Conservation (phyloP, 2,329 filamentous ascomycete genomes). For the Cryoendolithus antarcticus region DNA sequence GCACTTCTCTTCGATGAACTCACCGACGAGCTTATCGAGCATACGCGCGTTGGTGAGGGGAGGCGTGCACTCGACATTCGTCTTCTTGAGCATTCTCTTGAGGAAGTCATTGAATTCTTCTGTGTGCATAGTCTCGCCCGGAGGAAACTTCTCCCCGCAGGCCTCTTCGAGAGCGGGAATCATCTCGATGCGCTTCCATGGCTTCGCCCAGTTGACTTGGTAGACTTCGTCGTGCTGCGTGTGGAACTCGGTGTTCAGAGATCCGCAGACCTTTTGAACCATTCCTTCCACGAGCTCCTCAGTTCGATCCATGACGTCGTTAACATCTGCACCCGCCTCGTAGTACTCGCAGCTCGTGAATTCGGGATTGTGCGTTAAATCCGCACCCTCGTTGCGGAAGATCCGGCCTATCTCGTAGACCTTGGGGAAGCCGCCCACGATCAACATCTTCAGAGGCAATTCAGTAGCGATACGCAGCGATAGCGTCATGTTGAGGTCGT, state of each 20-base stretch:
- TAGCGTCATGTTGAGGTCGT: slow-evolving; percentile 87
- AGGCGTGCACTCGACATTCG: slow-evolving; percentile 76
- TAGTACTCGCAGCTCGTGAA: slow-evolving; percentile 99
- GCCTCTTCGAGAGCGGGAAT: slow-evolving; percentile 84
- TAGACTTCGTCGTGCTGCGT: slow-evolving; percentile 77
- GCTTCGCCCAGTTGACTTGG: slow-evolving; percentile 89
- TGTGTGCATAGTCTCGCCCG: slow-evolving; percentile 80
- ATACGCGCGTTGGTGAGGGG: slow-evolving; percentile 90
- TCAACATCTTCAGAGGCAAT: slow-evolving; percentile 89
- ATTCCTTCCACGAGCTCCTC: slow-evolving; percentile 86
- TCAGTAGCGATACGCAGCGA: slow-evolving; percentile 93
- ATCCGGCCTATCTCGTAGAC: slow-evolving; percentile 94
- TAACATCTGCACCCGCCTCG: slow-evolving; percentile 71
- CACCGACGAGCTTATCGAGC: slow-evolving; percentile 81
- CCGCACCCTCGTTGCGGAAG: slow-evolving; percentile 87
- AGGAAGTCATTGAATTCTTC: slow-evolving; percentile 82
- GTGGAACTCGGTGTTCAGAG: slow-evolving; percentile 49
- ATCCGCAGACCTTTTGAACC: slow-evolving; percentile 76
- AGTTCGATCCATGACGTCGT: slow-evolving; percentile 81
- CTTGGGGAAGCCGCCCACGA: slow-evolving; percentile 85
- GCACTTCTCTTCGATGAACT: slow-evolving; percentile 90
- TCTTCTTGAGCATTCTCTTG: slow-evolving; percentile 71
- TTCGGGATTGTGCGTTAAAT: slow-evolving; percentile 93
- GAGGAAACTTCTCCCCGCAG: slow-evolving; percentile 85
- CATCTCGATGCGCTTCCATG: slow-evolving; percentile 92